Conservation (phyloP, 495 filamentous ascomycete species). For the Lindgomyces ingoldianus region DNA sequence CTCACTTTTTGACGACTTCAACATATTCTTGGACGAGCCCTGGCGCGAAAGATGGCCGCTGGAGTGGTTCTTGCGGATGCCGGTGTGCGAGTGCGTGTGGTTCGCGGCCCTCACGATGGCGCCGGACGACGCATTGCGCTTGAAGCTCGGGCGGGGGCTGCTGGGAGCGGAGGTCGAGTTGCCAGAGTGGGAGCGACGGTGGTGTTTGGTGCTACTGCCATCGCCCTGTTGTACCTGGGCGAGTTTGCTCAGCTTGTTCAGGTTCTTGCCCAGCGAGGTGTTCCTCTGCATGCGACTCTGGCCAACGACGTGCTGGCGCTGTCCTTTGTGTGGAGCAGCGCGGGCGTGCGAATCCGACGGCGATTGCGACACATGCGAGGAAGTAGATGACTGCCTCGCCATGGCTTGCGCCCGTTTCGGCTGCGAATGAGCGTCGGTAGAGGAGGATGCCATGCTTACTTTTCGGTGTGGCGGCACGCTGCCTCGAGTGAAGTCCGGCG, state of each 20-base stretch:
- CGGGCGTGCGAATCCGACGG: conserved; percentile 34
- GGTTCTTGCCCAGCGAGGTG: conserved; percentile 38
- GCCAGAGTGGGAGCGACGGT: conserved; percentile 38
- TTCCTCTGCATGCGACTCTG: conserved; percentile 35
- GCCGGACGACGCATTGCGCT: conserved; percentile 44
- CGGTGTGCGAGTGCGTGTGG: conserved; percentile 29
- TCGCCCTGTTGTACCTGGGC: conserved; percentile 35
- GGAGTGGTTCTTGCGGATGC: conserved; percentile 45
- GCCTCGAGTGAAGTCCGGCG: not conserved
- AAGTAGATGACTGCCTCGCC: conserved; percentile 36
- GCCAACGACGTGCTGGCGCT: conserved; percentile 40
- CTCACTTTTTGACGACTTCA: conserved; percentile 42
- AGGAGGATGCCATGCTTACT: conserved; percentile 35
- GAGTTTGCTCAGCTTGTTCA: conserved; percentile 40
- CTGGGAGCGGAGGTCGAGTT: conserved; percentile 33
- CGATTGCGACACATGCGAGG: conserved; percentile 39
- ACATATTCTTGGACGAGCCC: conserved; percentile 37
- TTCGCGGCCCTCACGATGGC: conserved; percentile 36
- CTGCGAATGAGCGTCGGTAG: conserved; percentile 37
- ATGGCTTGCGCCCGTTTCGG: conserved; percentile 32
- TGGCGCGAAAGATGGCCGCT: conserved; percentile 42
- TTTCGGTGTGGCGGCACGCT: conserved; percentile 15
- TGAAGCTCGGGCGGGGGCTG: conserved; percentile 39
- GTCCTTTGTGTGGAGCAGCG: conserved; percentile 26
- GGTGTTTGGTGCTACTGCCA: conserved; percentile 26